Percentiles rank a stretch among this genome's conserved stretches.
Conservation (phyloP, 306 rosid genomes). For the Ammopiptanthus mongolicus region DNA sequence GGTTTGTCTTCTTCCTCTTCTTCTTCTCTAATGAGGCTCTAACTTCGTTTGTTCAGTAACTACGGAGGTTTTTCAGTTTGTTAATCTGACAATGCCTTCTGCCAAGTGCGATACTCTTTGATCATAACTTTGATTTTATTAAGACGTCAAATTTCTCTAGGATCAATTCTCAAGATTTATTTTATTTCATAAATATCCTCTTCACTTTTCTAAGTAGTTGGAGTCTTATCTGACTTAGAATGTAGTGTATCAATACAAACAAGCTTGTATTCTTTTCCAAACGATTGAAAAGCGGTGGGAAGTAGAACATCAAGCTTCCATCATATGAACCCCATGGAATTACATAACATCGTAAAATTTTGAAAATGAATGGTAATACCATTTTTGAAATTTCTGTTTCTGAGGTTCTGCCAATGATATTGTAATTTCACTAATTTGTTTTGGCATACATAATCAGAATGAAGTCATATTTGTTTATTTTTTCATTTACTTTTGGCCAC, state of each 20-base stretch:
- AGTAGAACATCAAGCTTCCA: neutral
- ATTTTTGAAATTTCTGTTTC: neutral
- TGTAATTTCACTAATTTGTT: neutral
- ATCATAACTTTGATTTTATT: neutral
- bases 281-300: neutral
- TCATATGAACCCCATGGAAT: neutral
- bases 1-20: slow-evolving; percentile 45
- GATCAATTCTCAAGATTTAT: neutral
- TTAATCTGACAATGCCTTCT: neutral
- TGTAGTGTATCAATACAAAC: neutral
- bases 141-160: neutral
- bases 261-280: neutral
- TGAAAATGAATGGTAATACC: neutral
- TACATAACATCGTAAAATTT: neutral
- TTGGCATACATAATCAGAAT: neutral
- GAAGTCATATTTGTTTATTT: neutral
- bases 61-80: neutral
- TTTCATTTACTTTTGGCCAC: neutral
- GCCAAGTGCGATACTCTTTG: neutral
- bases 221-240: neutral
- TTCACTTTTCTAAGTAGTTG: neutral
- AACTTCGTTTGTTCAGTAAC: neutral
- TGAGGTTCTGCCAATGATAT: neutral
- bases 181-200: neutral
- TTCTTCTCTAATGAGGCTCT: neutral